Conservation (phyloP, 2,329 filamentous ascomycete genomes). For the Ceratocystis harringtonii region DNA sequence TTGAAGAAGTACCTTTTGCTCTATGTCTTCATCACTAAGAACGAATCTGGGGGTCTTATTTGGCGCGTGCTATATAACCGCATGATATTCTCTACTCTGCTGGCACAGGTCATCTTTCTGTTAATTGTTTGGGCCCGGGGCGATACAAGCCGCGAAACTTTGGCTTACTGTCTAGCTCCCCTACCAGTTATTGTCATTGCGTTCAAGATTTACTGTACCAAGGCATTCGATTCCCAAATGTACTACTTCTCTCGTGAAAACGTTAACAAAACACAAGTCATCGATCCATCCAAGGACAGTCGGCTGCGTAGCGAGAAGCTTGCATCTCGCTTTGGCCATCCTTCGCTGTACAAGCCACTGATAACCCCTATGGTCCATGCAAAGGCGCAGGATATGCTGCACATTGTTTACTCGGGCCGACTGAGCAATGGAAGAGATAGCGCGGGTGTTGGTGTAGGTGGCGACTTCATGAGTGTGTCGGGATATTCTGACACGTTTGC, state of each 20-base stretch:
- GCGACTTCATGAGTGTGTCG: slow-evolving; percentile 43
- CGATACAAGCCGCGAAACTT: slow-evolving; percentile 35
- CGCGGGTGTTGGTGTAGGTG: slow-evolving; percentile 33
- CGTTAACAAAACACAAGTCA: slow-evolving; percentile 24
- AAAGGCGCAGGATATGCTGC: slow-evolving; percentile 72
- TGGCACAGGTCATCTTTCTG: slow-evolving; percentile 66
- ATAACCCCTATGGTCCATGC: slow-evolving; percentile 93
- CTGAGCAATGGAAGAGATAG: slow-evolving; percentile 48
- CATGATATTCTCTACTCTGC: slow-evolving; percentile 65
- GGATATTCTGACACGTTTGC: slow-evolving; percentile 72
- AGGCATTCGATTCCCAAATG: slow-evolving; percentile 61
- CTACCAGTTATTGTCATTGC: slow-evolving; percentile 61
- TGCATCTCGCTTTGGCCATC: slow-evolving; percentile 72
- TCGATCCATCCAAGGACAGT: slow-evolving; percentile 23
- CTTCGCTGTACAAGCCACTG: slow-evolving; percentile 73
- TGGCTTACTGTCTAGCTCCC: slow-evolving; percentile 56
- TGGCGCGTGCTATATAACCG: slow-evolving; percentile 90
- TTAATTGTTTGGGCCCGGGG: slow-evolving; percentile 59
- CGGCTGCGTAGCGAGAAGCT: slow-evolving; percentile 51
- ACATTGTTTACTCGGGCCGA: slow-evolving; percentile 73
- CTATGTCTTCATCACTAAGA: slow-evolving; percentile 94
- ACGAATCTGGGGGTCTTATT: slow-evolving; percentile 81
- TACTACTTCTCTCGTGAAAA: slow-evolving; percentile 58
- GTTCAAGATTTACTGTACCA: slow-evolving; percentile 78
- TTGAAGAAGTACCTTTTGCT: slow-evolving; percentile 91